Conservation (phyloP, 495 filamentous ascomycete genomes). For the Bryoglossum gracile region DNA sequence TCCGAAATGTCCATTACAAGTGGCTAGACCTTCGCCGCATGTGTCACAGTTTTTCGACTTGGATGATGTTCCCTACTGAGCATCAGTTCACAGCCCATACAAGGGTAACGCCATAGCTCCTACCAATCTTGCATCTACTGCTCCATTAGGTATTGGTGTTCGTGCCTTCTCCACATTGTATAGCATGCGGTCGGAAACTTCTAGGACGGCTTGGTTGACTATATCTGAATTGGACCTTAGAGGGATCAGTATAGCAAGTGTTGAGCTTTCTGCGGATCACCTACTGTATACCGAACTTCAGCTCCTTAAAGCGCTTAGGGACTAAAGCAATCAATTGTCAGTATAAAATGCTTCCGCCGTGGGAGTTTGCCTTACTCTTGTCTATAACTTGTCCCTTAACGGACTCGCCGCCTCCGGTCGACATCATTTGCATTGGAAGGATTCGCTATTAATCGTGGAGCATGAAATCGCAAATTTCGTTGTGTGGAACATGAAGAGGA, state of each 20-base stretch:
- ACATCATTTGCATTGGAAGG: slow-evolving; percentile 17
- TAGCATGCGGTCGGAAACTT: slow-evolving; percentile 83
- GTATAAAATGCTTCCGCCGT: background rate
- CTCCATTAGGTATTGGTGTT: slow-evolving; percentile 66
- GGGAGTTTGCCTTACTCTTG: slow-evolving; percentile 57
- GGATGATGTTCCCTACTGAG: slow-evolving; percentile 61
- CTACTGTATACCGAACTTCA: slow-evolving; percentile 85
- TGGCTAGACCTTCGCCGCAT: slow-evolving; percentile 65
- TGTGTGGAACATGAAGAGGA: no score
- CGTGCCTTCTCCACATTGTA: slow-evolving; percentile 77
- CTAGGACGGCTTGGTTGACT: slow-evolving; percentile 84
- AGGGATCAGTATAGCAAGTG: slow-evolving; percentile 12
- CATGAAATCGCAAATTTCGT: no score
- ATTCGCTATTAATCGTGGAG: background rate
- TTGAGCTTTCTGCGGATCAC: background rate
- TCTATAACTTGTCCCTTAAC: slow-evolving; percentile 88
- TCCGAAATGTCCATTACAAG: slow-evolving; percentile 93
- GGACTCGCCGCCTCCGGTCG: slow-evolving; percentile 33
- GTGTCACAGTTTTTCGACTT: slow-evolving; percentile 69
- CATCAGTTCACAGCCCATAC: no score
- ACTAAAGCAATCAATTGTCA: background rate
- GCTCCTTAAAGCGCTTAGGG: slow-evolving; percentile 69
- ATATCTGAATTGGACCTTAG: slow-evolving; percentile 81
- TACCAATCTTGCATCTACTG: slow-evolving; percentile 74
- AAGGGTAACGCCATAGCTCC: no score